Conservation (phyloP, 2,329 filamentous ascomycete species). For the Myriosclerotinia curreyana region DNA sequence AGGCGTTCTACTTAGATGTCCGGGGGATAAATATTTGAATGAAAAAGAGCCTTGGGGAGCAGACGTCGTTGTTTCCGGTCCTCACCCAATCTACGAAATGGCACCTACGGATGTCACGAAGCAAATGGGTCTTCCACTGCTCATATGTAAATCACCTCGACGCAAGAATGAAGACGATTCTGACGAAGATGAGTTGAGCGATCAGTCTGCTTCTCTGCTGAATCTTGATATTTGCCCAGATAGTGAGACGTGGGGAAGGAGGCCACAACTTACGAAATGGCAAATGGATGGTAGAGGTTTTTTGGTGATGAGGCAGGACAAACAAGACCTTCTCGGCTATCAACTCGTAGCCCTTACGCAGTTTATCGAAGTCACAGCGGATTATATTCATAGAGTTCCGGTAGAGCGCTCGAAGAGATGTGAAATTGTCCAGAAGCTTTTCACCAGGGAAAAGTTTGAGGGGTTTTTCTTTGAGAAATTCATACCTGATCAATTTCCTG, state of each 20-base stretch:
- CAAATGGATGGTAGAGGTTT: not conserved
- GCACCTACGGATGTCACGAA: not conserved
- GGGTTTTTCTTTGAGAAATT: not conserved
- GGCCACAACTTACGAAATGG: not conserved
- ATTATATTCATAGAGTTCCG: no score
- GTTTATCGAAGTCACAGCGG: not conserved
- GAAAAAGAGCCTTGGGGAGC: no score
- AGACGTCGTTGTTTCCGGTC: no score
- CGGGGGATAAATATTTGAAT: not conserved
- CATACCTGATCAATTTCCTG: not conserved
- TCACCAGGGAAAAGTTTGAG: not conserved
- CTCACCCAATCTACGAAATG: not conserved
- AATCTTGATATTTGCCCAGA: not conserved
- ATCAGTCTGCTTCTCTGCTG: not conserved
- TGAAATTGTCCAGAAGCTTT: accelerated
- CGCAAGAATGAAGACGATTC: no score
- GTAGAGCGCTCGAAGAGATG: no score
- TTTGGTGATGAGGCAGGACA: conserved; percentile 1
- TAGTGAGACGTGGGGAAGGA: not conserved
- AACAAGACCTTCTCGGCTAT: not conserved
- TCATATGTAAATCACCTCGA: not conserved
- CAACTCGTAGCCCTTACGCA: not conserved
- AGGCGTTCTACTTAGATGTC: not conserved
- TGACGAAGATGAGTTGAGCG: not conserved
- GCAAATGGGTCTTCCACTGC: not conserved